A percentile compares a stretch with the other conserved stretches of the same genome.
These are phyloP conservation scores for Penicillium soppii DNA, from an alignment of 495 filamentous ascomycete genomes.

Conservation along the genomic window DNA sequence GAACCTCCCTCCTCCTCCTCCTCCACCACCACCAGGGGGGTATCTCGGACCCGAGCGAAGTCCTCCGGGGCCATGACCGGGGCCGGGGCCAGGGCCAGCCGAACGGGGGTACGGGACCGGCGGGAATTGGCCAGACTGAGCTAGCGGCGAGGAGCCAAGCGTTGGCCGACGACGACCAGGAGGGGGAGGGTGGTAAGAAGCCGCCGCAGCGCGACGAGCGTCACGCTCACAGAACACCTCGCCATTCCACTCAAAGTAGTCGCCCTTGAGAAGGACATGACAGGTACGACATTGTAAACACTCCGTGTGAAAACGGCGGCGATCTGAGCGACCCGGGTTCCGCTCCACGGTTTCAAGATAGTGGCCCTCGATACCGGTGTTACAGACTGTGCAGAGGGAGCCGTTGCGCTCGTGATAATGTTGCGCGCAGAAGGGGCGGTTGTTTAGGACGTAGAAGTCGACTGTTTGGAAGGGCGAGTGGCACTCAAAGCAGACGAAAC, in stretches of 20 bases:
- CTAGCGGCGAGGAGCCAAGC: constrained; percentile 19
- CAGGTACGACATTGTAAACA: constrained; percentile 78
- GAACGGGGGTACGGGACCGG: constrained; percentile 15
- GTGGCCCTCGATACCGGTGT: constrained; percentile 86
- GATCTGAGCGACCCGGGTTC: constrained; percentile 45
- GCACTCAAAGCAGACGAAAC: constrained; percentile 91
- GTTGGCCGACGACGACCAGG: constrained; percentile 26
- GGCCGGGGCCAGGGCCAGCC: constrained; percentile 16
- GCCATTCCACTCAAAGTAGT: constrained; percentile 69
- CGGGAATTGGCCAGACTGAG: constrained; percentile 21
- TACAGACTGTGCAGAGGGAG: constrained; percentile 77
- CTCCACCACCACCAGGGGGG: constrained; percentile 23
- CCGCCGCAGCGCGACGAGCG: constrained; percentile 61
- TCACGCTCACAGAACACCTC: constrained; percentile 82
- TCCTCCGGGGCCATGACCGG: constrained; percentile 26
- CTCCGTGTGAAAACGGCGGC: constrained; percentile 78
- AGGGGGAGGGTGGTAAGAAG: constrained; percentile 29
- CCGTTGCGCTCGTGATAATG: constrained; percentile 93
- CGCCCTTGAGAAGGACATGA: constrained; percentile 55
- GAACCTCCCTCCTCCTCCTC: constrained; percentile 50
- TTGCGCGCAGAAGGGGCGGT: constrained; percentile 84
- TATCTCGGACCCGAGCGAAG: constrained; percentile 29
- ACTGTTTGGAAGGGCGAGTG: constrained; percentile 76
- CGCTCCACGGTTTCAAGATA: constrained; percentile 76
- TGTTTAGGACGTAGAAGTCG: constrained; percentile 88